Percentiles rank a stretch among this genome's conserved stretches.
phyloP scores from a whole-genome alignment of 2,329 filamentous ascomycete genomes.

The Ceratocystis destructans region DNA sequence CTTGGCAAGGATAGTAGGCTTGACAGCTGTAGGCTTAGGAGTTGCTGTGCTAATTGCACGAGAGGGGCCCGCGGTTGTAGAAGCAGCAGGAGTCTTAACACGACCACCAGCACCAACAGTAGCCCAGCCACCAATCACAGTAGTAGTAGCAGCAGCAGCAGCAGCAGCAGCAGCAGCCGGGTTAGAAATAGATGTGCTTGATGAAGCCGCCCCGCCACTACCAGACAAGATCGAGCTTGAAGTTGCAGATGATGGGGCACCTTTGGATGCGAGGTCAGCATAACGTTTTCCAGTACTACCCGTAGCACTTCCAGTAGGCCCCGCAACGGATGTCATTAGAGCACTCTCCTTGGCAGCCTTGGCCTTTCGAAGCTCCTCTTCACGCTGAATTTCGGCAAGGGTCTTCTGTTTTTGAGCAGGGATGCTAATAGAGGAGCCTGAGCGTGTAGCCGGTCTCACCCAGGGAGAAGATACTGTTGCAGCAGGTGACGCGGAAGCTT shows the following conservation, averaged over 20 bases:
- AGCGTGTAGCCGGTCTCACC: slow-evolving; percentile 43
- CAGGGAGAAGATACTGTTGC: slow-evolving; percentile 41
- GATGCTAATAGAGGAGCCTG: slow-evolving; percentile 28
- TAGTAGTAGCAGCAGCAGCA: slow-evolving; percentile 86
- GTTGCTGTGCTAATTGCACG: slow-evolving; percentile 33
- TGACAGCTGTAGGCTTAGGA: slow-evolving; percentile 33
- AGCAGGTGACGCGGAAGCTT: slow-evolving; percentile 55
- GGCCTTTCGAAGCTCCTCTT: slow-evolving; percentile 83
- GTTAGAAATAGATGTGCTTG: slow-evolving; percentile 38
- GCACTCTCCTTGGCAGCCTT: slow-evolving; percentile 42
- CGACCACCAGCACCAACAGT: slow-evolving; percentile 92
- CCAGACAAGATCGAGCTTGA: slow-evolving; percentile 21
- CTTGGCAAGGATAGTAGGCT: slow-evolving; percentile 39
- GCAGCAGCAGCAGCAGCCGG: slow-evolving; percentile 75
- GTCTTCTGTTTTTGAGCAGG: slow-evolving; percentile 57
- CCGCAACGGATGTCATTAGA: slow-evolving; percentile 23
- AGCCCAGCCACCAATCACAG: slow-evolving; percentile 76
- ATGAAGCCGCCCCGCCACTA: slow-evolving; percentile 30
- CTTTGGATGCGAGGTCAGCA: slow-evolving; percentile 83
- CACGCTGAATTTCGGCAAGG: slow-evolving; percentile 86
- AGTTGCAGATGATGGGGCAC: slow-evolving; percentile 25
- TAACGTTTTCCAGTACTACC: slow-evolving; percentile 65
- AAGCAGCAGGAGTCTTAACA: slow-evolving; percentile 50
- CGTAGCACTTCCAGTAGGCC: slow-evolving; percentile 27
- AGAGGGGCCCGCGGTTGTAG: background rate